These are phyloP conservation scores for Aureobasidium sp. DNA, from an alignment of 2,329 filamentous ascomycete genomes.

Conservation along the genomic window DNA sequence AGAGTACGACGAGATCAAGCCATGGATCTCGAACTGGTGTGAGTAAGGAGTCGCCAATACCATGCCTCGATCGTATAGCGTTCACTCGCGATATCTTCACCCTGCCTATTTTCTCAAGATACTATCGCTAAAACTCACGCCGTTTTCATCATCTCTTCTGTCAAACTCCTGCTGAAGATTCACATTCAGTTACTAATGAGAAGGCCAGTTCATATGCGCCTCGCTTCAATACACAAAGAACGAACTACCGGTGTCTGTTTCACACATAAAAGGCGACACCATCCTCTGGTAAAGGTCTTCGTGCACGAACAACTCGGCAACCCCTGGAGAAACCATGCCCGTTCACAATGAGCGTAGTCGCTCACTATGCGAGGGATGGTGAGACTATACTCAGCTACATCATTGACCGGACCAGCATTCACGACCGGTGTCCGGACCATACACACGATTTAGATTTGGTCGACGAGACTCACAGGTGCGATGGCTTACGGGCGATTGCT, in stretches of 20 bases:
- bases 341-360: not conserved
- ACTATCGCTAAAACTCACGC: not conserved
- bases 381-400: not conserved
- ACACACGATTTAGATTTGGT: not conserved
- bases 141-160: not conserved
- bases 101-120: not conserved
- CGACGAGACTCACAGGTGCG: not conserved
- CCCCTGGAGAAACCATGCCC: not conserved
- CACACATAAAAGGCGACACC: not conserved
- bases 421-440: not conserved
- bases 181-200: not conserved
- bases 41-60: not conserved
- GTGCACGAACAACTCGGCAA: not conserved
- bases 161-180: not conserved
- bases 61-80: not conserved
- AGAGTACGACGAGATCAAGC: not conserved
- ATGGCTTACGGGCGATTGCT: not conserved
- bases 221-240: not conserved
- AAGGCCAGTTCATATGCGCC: not conserved
- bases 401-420: not conserved
- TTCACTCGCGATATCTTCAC: not conserved
- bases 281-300: not conserved
- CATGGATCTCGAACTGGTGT: not conserved
- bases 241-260: not conserved
- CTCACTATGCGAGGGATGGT: not conserved